Percentiles rank a stretch among this genome's conserved stretches.
phyloP scores from a whole-genome alignment of 1,139 yeast species.

The Candida gigantensis region DNA sequence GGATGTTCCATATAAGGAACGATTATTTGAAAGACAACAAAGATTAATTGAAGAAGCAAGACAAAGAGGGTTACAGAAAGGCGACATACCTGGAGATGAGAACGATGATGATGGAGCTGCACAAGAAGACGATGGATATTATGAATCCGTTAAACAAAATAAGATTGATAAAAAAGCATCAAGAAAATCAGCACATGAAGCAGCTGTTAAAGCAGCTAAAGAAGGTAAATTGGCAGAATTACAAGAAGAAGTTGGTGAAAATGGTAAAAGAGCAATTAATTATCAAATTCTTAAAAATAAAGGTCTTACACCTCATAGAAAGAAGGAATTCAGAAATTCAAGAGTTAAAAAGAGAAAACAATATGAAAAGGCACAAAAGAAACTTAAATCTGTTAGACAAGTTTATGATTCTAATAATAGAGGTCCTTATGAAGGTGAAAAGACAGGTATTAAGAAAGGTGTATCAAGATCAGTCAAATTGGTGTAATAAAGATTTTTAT shows the following conservation, averaged over 20 bases:
- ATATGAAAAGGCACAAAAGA: conserved; percentile 94
- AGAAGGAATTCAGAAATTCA: conserved; percentile 91
- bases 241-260: conserved; percentile 64
- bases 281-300: conserved; percentile 92
- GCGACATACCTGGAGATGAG: conserved; percentile 53
- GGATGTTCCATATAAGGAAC: conserved; percentile 91
- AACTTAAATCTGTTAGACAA: conserved; percentile 84
- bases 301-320: conserved; percentile 90
- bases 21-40: conserved; percentile 86
- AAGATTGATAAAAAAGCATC: conserved; percentile 50
- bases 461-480: conserved; percentile 83
- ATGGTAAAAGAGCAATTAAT: conserved; percentile 93
- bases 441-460: conserved; percentile 96
- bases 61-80: conserved; percentile 66
- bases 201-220: conserved; percentile 77
- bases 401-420: conserved; percentile 73
- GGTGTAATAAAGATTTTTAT: conserved; percentile 30
- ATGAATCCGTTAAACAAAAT: conserved; percentile 49
- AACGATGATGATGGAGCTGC: conserved; percentile 54
- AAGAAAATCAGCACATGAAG: conserved; percentile 66
- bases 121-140: conserved; percentile 55
- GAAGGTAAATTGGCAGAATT: conserved; percentile 80
- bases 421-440: conserved; percentile 91
- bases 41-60: conserved; percentile 86
- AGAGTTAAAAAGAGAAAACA: conserved; percentile 98